phyloP scores from a whole-genome alignment of 768 basidiomycete species.

The Lactifluus piperatus region DNA sequence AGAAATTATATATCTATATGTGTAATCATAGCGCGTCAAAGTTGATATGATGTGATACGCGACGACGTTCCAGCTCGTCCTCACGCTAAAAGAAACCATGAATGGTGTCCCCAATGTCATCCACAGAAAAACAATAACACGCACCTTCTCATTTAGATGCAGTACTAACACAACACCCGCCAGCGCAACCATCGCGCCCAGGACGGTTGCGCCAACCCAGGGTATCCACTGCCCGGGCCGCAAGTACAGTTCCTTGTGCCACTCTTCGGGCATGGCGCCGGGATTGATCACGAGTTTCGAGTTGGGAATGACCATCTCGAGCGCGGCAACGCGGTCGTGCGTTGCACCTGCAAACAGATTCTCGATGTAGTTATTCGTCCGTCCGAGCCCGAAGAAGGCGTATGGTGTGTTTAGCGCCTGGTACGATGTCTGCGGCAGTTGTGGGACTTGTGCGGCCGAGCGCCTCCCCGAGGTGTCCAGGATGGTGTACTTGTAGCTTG shows the following conservation, averaged over 20 bases:
- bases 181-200: slow-evolving; percentile 62
- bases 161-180: slow-evolving; percentile 79
- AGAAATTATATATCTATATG: background rate
- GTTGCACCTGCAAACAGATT: slow-evolving; percentile 95
- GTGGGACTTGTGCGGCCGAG: slow-evolving; percentile 89
- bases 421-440: slow-evolving; percentile 90
- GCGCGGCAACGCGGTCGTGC: slow-evolving; percentile 74
- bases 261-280: slow-evolving; percentile 46
- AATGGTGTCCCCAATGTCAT: background rate
- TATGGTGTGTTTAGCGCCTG: slow-evolving; percentile 87
- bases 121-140: slow-evolving; percentile 21
- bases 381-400: slow-evolving; percentile 91
- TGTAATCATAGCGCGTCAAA: slow-evolving; percentile 77
- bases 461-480: slow-evolving; percentile 83
- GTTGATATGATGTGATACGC: slow-evolving; percentile 92
- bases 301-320: slow-evolving; percentile 97
- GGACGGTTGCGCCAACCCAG: slow-evolving; percentile 87
- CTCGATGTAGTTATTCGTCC: slow-evolving; percentile 99
- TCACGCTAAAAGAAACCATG: slow-evolving; percentile 54
- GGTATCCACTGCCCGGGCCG: slow-evolving; percentile 96
- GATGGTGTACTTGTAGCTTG: slow-evolving; percentile 95
- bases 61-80: slow-evolving; percentile 84
- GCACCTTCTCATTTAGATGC: slow-evolving; percentile 88
- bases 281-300: slow-evolving; percentile 95
- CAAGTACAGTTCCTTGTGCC: slow-evolving; percentile 86